phyloP scores from a whole-genome alignment of 257 asterid species.

The Apocynum venetum region DNA sequence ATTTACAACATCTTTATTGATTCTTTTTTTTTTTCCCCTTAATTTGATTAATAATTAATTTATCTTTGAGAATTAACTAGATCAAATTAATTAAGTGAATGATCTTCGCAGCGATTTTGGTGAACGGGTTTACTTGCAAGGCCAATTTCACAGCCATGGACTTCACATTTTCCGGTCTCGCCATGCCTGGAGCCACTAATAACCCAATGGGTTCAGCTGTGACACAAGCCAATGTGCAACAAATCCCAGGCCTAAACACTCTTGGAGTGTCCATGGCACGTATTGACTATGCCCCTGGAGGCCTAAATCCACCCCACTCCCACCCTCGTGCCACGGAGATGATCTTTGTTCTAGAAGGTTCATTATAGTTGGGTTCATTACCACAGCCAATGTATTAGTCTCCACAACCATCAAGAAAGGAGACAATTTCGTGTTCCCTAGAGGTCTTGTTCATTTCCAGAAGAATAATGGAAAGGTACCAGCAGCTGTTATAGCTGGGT shows the following conservation, averaged over 20 bases:
- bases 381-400: not conserved
- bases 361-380: not conserved
- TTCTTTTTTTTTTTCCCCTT: no score
- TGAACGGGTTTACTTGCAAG: not conserved
- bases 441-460: conserved; percentile 21
- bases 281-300: not conserved
- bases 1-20: no score
- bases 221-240: conserved; percentile 53
- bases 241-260: conserved; percentile 65
- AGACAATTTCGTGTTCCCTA: not conserved
- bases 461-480: conserved; percentile 34
- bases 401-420: not conserved
- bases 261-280: conserved; percentile 8
- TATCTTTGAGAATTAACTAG: no score
- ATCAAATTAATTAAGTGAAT: not conserved
- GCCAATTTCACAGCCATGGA: not conserved
- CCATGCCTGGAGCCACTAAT: conserved; percentile 14
- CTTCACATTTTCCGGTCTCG: not conserved
- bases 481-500: conserved; percentile 54
- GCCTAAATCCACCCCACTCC: not conserved
- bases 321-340: not conserved
- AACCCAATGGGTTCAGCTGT: conserved; percentile 42
- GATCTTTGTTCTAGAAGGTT: not conserved
- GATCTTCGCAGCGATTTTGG: not conserved
- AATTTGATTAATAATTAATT: no score